Evolutionary conservation across 1,139 yeast species (phyloP), one percentile per base, ranked within the genome.

Genomic region (Suhomyces ambrosiae): DNA sequence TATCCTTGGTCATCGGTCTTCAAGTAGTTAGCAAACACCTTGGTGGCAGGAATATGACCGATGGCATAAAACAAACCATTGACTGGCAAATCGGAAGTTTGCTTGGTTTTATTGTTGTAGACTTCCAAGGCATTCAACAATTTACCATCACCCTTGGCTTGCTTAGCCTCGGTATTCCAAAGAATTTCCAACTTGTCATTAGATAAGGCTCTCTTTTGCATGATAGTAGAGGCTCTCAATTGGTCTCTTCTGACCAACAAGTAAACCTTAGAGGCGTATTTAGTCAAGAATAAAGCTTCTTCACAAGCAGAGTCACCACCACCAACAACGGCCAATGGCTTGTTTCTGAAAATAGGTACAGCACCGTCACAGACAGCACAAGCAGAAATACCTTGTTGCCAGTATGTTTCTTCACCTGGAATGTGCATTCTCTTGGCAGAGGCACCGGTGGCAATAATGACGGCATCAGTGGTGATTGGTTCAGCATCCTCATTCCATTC

Each of bases 291-390:
- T 49, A 87, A 72, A 14, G 98, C 98, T 71, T 92, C 98, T 71
- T 92, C 98, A 68, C 97, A 95, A 19, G 98, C 98, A 48, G 97
- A 89, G 67, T 92, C 98, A 63, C 98, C 98, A 52, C 98, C 98
- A 46, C 98, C 98, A 54, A 92, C 74, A 41, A 92, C 98, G 12
- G 96, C 97, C 58, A 92, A 79, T 28, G 98, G 97, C 68, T 89
- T 86, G 75, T 92, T 86, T 76, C 97, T 85, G 75, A 92, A 92
- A 57, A 92, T 89, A 55, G 98, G 98, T 30, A 92, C 96, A 24
- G 98, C 98, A 65, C 98, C 98, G 61, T 92, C 98, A 71, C 98
- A 92, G 45, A 92, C 98, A 34, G 98, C 98, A 76, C 98, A 92
- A 14, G 98, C 98, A 49, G 96, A 86, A 53, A 92, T 92, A 63